These are phyloP conservation scores for Flaveria trinervia DNA, from an alignment of 129 eudicot genomes.

Conservation along the genomic window DNA sequence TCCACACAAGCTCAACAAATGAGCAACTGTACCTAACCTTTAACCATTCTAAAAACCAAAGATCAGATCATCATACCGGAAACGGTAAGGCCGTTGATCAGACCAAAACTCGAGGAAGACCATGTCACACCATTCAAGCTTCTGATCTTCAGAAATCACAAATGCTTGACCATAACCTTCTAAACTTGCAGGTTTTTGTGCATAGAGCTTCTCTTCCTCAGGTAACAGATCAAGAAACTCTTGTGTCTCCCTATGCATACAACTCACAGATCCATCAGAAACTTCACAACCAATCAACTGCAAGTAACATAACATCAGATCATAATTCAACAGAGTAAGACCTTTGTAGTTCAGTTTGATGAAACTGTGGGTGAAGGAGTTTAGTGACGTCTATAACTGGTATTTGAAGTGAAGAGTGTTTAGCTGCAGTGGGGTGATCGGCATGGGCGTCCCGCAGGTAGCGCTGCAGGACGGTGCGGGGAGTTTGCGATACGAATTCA, in stretches of 20 bases:
- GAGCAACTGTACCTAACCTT: no score
- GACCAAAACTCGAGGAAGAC: slow-evolving; percentile 44
- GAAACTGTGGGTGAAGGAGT: slow-evolving; percentile 21
- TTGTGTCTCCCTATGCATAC: slow-evolving; percentile 28
- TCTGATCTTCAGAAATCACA: slow-evolving; percentile 46
- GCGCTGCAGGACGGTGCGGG: slow-evolving; percentile 27
- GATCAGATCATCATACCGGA: slow-evolving; percentile 18
- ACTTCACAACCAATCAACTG: slow-evolving; percentile 39
- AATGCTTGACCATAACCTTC: slow-evolving; percentile 52
- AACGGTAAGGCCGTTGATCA: slow-evolving; percentile 25
- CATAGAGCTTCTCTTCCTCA: slow-evolving; percentile 37
- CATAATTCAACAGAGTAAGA: background rate
- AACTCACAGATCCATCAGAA: slow-evolving; percentile 22
- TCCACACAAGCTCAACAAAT: slow-evolving; percentile 8
- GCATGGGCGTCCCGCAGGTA: slow-evolving; percentile 24
- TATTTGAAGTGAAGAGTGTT: slow-evolving; percentile 29
- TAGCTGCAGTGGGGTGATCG: slow-evolving; percentile 29
- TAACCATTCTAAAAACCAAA: background rate
- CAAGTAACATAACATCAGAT: slow-evolving; percentile 1
- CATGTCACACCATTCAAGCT: slow-evolving; percentile 51
- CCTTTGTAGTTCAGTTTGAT: slow-evolving; percentile 25
- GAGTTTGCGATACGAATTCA: slow-evolving; percentile 28
- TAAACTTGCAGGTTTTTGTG: slow-evolving; percentile 43
- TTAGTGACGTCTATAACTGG: slow-evolving; percentile 29
- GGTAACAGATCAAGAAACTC: slow-evolving; percentile 34